Conservation (phyloP, 768 basidiomycete genomes). For the Suillus tomentosus region DNA sequence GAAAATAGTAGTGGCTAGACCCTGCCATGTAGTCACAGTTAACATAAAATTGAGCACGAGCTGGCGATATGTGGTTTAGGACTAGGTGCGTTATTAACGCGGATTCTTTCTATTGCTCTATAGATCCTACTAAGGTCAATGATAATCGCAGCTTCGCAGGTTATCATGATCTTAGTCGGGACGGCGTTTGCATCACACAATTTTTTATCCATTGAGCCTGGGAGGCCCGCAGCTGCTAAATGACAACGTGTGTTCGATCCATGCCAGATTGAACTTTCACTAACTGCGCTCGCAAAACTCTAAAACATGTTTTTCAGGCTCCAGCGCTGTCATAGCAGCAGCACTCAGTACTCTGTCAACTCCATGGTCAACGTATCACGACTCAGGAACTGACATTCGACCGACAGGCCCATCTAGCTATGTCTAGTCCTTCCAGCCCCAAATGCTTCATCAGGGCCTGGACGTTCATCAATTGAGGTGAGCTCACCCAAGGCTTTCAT, state of each 20-base stretch:
- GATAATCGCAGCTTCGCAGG: not conserved
- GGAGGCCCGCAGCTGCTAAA: not conserved
- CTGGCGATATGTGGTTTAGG: not conserved
- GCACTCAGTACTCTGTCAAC: not conserved
- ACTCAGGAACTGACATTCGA: not conserved
- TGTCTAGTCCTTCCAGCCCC: not conserved
- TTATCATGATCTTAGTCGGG: slow-evolving; percentile 1
- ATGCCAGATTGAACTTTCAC: not conserved
- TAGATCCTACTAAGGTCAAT: not conserved
- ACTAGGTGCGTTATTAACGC: slow-evolving; percentile 2
- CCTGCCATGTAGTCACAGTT: not conserved
- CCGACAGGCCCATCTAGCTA: not conserved
- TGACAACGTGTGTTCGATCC: not conserved
- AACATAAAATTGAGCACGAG: not conserved
- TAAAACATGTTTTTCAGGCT: not conserved
- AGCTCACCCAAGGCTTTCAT: not conserved
- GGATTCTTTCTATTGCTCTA: not conserved
- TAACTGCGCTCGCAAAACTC: not conserved
- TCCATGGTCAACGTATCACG: not conserved
- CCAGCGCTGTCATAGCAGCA: not conserved
- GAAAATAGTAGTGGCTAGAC: not conserved
- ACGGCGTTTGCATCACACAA: not conserved
- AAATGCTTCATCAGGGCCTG: not conserved
- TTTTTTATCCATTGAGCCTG: not conserved
- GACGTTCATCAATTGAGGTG: not conserved